Evolutionary conservation across 1,139 yeast species (phyloP).

Genomic region (Kazachstania sp.): DNA sequence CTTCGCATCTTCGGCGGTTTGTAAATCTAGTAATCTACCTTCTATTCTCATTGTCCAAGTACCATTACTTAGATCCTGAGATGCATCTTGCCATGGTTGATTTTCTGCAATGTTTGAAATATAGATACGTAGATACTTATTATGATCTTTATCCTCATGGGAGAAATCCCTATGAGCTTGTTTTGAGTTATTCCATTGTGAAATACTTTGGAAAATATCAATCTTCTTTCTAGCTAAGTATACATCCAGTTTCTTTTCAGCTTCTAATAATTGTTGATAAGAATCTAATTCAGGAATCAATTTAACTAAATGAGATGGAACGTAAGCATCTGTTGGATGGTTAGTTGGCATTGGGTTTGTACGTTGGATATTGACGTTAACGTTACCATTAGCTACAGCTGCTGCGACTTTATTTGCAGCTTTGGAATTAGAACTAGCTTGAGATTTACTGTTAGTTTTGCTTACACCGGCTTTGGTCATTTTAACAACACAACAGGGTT

Average conservation of each 20-base stretch:
- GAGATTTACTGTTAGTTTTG: not conserved
- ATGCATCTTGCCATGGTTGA: constrained; percentile 82
- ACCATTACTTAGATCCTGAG: constrained; percentile 11
- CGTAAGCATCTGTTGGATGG: constrained; percentile 61
- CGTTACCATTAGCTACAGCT: constrained; percentile 2
- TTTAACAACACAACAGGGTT: not conserved
- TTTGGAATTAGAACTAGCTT: not conserved
- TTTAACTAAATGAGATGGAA: constrained; percentile 52
- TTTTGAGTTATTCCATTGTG: constrained; percentile 34
- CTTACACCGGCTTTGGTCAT: not conserved
- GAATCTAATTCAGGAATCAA: constrained; percentile 67
- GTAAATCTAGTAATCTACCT: constrained; percentile 60
- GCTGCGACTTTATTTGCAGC: not conserved
- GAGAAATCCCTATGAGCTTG: constrained; percentile 12
- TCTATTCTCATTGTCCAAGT: constrained; percentile 84
- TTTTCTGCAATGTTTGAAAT: constrained; percentile 75
- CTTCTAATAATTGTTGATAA: constrained; percentile 62
- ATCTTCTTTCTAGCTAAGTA: constrained; percentile 72
- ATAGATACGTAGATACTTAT: constrained; percentile 64
- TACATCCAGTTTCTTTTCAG: constrained; percentile 74
- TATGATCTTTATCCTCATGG: constrained; percentile 35
- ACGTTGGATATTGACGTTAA: constrained; percentile 12
- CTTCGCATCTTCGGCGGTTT: constrained; percentile 33
- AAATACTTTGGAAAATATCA: constrained; percentile 68
- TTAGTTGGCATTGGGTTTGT: constrained; percentile 23